These are phyloP conservation scores for Malus hybrid DNA, from an alignment of 331 rosid species.

Conservation along the genomic window DNA sequence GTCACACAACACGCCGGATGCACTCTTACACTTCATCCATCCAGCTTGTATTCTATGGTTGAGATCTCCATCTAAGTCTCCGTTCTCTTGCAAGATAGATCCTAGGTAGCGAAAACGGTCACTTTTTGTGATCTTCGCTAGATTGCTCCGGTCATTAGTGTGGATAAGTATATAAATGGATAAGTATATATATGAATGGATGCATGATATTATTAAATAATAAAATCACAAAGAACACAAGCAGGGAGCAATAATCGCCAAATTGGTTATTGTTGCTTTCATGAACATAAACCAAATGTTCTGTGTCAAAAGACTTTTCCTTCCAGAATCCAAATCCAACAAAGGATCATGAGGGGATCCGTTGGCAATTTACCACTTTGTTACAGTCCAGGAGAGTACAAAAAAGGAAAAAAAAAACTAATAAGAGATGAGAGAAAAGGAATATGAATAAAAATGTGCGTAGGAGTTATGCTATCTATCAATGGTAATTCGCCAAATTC, in stretches of 20 bases:
- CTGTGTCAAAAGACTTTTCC: neutral
- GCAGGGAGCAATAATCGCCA: neutral
- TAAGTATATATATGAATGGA: neutral
- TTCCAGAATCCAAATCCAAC: neutral
- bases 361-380: neutral
- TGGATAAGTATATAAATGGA: no score
- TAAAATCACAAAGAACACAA: neutral
- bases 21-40: no score
- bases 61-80: no score
- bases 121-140: no score
- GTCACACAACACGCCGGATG: no score
- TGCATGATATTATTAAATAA: neutral
- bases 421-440: neutral
- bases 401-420: neutral
- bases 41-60: no score
- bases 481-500: neutral
- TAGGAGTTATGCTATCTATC: neutral
- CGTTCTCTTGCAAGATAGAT: no score
- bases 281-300: neutral
- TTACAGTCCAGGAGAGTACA: neutral
- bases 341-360: neutral
- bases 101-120: no score
- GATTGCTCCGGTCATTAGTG: no score
- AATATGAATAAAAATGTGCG: neutral
- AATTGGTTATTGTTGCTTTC: neutral